These are phyloP conservation scores for Penicillium psychrofluorescens DNA, from an alignment of 495 filamentous ascomycete species.

Conservation along the genomic window DNA sequence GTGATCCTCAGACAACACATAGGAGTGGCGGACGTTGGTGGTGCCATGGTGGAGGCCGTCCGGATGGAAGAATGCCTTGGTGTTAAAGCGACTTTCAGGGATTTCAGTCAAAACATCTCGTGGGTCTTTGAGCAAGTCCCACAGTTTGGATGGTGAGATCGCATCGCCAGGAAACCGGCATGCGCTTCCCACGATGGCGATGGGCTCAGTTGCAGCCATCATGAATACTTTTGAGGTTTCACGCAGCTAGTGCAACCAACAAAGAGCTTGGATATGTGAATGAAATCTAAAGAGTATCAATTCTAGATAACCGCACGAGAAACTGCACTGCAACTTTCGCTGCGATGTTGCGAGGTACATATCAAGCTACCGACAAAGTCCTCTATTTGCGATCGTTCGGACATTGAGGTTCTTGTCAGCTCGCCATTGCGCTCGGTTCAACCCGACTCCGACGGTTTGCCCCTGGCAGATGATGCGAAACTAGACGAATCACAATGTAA, in stretches of 20 bases:
- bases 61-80: slow-evolving; percentile 29
- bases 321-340: neutral
- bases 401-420: neutral
- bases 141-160: slow-evolving; percentile 26
- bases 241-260: slow-evolving; percentile 1
- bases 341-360: slow-evolving; percentile 5
- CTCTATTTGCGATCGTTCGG: neutral
- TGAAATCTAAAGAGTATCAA: slow-evolving; percentile 4
- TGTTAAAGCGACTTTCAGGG: slow-evolving; percentile 32
- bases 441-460: slow-evolving; percentile 5
- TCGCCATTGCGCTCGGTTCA: neutral
- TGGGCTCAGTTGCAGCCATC: slow-evolving; percentile 19
- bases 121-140: slow-evolving; percentile 24
- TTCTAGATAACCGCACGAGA: slow-evolving; percentile 1
- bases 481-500: slow-evolving; percentile 4
- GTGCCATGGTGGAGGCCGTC: slow-evolving; percentile 29
- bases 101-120: slow-evolving; percentile 29
- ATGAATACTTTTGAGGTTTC: slow-evolving; percentile 4
- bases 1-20: slow-evolving; percentile 39
- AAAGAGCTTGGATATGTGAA: slow-evolving; percentile 1
- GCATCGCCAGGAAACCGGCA: slow-evolving; percentile 49
- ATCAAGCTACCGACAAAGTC: slow-evolving; percentile 3
- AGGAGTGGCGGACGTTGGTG: slow-evolving; percentile 31
- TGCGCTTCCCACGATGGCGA: slow-evolving; percentile 41
- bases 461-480: neutral